These are phyloP conservation scores for Diplotaxis tenuifolia DNA, from an alignment of 345 rosid genomes.

Conservation along the genomic window DNA sequence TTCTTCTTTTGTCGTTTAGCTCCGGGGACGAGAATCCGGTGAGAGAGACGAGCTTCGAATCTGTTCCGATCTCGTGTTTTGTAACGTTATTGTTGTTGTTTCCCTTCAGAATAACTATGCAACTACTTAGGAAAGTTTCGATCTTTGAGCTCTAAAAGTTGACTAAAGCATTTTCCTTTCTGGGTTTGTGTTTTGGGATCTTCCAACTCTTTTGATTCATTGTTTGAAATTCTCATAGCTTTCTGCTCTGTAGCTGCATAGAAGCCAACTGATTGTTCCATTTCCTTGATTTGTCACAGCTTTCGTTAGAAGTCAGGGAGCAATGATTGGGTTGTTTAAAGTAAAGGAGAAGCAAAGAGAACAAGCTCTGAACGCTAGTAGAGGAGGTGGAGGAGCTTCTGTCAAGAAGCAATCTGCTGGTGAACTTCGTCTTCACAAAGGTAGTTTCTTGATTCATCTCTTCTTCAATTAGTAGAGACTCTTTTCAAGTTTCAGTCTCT, in stretches of 20 bases:
- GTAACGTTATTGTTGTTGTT: background rate
- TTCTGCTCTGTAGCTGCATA: background rate
- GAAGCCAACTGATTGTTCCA: background rate
- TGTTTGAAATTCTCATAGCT: background rate
- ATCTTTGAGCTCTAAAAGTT: slow-evolving; percentile 17
- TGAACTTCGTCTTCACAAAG: slow-evolving; percentile 86
- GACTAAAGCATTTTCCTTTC: slow-evolving; percentile 6
- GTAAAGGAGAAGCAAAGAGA: slow-evolving; percentile 88
- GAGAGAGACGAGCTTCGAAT: background rate
- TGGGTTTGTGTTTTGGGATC: slow-evolving; percentile 22
- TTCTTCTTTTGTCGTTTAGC: slow-evolving; percentile 32
- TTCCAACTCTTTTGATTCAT: slow-evolving; percentile 12
- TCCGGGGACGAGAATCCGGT: slow-evolving; percentile 21
- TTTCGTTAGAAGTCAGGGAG: slow-evolving; percentile 46
- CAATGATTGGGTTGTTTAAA: slow-evolving; percentile 77
- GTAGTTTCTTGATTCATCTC: slow-evolving; percentile 35
- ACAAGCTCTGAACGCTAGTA: slow-evolving; percentile 56
- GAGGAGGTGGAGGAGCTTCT: slow-evolving; percentile 56
- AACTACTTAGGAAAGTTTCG: background rate
- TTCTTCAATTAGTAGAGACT: background rate
- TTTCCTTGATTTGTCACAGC: background rate
- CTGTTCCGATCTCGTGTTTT: background rate
- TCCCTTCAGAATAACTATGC: background rate
- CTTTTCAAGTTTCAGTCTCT: background rate
- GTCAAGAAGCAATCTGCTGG: slow-evolving; percentile 76